These are phyloP conservation scores for Jamesozyma spencerorum DNA, from an alignment of 805 yeast species.

Conservation along the genomic window DNA sequence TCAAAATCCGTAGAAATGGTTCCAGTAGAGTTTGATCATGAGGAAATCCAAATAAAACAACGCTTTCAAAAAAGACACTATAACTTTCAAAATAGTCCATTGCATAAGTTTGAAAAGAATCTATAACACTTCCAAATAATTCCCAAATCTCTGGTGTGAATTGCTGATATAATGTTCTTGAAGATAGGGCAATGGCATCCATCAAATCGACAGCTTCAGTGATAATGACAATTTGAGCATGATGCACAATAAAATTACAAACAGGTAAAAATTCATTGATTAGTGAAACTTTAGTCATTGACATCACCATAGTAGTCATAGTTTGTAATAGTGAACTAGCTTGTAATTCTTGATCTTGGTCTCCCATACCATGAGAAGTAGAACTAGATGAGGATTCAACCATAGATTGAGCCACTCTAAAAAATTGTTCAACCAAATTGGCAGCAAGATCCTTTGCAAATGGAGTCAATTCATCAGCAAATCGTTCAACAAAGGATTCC, in stretches of 20 bases:
- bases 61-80: constrained; percentile 47
- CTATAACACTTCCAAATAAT: constrained; percentile 39
- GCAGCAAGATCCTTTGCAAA: constrained; percentile 62
- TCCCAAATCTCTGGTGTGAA: constrained; percentile 49
- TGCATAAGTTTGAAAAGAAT: constrained; percentile 51
- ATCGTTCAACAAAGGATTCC: constrained; percentile 88
- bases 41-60: constrained; percentile 45
- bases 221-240: constrained; percentile 51
- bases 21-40: constrained; percentile 22
- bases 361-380: constrained; percentile 27
- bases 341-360: constrained; percentile 57
- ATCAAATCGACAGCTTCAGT: constrained; percentile 56
- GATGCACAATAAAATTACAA: constrained; percentile 46
- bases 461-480: constrained; percentile 80
- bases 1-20: constrained; percentile 22
- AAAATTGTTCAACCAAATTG: constrained; percentile 53
- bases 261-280: constrained; percentile 50
- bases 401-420: constrained; percentile 46
- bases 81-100: constrained; percentile 49
- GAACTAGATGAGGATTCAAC: constrained; percentile 33
- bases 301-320: constrained; percentile 60
- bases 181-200: constrained; percentile 45
- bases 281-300: constrained; percentile 51
- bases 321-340: constrained; percentile 61
- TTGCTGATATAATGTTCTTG: constrained; percentile 36